Evolutionary conservation across 306 rosid species (phyloP).

Genomic region (Begonia fuchsioides): DNA sequence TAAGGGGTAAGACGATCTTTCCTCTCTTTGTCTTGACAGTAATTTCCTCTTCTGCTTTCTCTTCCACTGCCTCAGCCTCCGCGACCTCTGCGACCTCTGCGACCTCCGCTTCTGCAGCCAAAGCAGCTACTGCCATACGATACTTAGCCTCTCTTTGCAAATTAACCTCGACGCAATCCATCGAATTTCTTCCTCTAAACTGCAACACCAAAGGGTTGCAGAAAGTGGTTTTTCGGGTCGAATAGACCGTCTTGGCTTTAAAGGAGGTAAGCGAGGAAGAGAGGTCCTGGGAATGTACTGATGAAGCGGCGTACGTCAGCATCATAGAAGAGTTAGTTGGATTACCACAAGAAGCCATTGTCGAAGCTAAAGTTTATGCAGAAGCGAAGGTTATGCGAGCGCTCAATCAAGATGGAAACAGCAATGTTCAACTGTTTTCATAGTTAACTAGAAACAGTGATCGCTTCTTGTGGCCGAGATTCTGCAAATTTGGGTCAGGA

Average conservation of each 20-base stretch:
- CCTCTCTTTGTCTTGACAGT: conserved; percentile 62
- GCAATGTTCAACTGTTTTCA: too few relatives aligned
- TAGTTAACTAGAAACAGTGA: not conserved
- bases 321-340: conserved; percentile 46
- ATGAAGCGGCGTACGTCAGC: conserved; percentile 44
- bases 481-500: too few relatives aligned
- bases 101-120: conserved; percentile 46
- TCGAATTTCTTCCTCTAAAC: conserved; percentile 6
- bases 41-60: conserved; percentile 12
- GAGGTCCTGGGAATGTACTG: conserved; percentile 33
- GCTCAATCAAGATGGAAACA: too few relatives aligned
- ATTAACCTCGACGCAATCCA: conserved; percentile 16
- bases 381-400: not conserved
- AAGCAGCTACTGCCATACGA: conserved; percentile 30
- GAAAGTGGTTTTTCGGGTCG: conserved; percentile 18
- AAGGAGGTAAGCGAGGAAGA: conserved; percentile 38
- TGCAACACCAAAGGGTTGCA: conserved; percentile 22
- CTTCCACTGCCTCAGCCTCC: conserved; percentile 27
- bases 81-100: too few relatives aligned
- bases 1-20: conserved; percentile 75
- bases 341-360: conserved; percentile 48
- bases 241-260: conserved; percentile 27
- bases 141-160: conserved; percentile 12
- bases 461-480: too few relatives aligned
- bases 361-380: conserved; percentile 2